Evolutionary conservation across 2,329 filamentous ascomycete species (phyloP), one percentile per base, ranked within the genome.

Genomic region (Fusarium ambrosium): DNA sequence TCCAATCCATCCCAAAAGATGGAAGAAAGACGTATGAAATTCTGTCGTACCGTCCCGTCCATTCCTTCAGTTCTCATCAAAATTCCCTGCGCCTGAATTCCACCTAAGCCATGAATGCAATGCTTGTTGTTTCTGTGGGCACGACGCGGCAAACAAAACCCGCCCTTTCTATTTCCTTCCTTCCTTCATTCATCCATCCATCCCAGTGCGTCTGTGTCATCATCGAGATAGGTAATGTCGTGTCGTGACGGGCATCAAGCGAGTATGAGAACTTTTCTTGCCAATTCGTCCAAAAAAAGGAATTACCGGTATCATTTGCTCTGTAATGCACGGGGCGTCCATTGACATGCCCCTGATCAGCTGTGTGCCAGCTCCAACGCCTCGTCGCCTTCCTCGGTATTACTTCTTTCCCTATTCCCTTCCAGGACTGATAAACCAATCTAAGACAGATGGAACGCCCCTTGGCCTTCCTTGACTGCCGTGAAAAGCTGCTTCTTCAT

Each of bases 381-480:
- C 27, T 22, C 43, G 32, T 53, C 20, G 11, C 24, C 37, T 34
- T 34, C 58, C 58, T 39, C 32, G 29, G 34, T 34, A 72, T 51
- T 43, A 55, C 53, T 13, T 61, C 34, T 48, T 72, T 61, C 34
- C 60, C 53, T 29, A 8, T 29, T 29, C 53, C 10, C 62, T 13
- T 64, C 43, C 13, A n/a, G 20, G 29, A 34, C 53, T 55, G 45
- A 29, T 63, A 62, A n/a, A 60, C 53, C 70, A 63, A 55, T 70
- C 76, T 89, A 98, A 70, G 95, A 98, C 76, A 99, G 88, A 85
- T 98, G 97, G 89, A 99, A 99, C 70, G 97, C 97, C 34, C 97
- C 97, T 82, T 99, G 97, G 27, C 97, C 97, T 86, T 99, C 97
- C 83, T 92, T 94, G 81, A 98, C 97, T 29, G 97, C 97, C 74